These are phyloP conservation scores for Asterella californica DNA, from an alignment of 225 moss, liverwort and hornwort genomes.

Conservation along the genomic window DNA sequence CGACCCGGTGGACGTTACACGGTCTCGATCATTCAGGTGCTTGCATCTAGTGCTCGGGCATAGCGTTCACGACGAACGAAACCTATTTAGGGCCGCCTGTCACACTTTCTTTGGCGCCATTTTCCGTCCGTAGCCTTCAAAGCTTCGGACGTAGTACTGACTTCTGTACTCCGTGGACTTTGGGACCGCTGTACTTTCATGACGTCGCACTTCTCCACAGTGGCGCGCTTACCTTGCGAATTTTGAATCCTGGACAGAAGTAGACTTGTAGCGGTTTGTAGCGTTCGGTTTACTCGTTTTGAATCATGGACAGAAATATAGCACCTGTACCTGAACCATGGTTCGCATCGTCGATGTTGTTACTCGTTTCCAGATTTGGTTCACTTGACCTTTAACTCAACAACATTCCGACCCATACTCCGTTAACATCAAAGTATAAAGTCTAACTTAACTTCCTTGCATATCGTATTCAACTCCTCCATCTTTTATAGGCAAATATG, in stretches of 20 bases:
- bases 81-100: constrained; percentile 15
- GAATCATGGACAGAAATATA: no score
- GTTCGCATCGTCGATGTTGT: no score
- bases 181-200: not conserved
- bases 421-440: no score
- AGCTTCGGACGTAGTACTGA: not conserved
- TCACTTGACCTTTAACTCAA: no score
- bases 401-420: no score
- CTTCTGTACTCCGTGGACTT: not conserved
- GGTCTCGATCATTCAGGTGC: constrained; percentile 2
- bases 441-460: no score
- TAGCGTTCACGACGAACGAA: not conserved
- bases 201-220: not conserved
- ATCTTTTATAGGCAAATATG: no score
- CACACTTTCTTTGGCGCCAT: constrained; percentile 9
- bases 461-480: no score
- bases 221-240: not conserved
- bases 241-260: not conserved
- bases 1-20: not conserved
- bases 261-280: no score
- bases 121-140: not conserved
- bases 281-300: no score
- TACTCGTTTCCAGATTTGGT: no score
- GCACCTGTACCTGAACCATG: no score
- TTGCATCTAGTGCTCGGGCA: not conserved